Evolutionary conservation across 73 alveolate species (phyloP).

Genomic region (Stentor roeselii): DNA sequence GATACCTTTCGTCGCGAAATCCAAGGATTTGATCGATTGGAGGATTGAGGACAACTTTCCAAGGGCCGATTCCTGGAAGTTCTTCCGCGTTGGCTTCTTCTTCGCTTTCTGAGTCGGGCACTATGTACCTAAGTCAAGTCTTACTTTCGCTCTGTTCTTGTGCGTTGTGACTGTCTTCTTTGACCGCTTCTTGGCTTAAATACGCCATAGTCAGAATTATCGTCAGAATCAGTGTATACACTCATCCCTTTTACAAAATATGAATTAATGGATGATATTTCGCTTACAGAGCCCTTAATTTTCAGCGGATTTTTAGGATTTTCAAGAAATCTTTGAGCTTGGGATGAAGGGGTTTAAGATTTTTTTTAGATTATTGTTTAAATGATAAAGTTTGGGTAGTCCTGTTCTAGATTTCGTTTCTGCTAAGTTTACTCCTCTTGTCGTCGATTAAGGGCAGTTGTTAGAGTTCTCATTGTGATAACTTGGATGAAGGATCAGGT

Average conservation of each 20-base stretch:
- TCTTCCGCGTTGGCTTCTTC: conserved; percentile 9
- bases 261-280: conserved; percentile 24
- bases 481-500: no score
- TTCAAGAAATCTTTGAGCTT: no score
- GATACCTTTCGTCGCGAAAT: conserved; percentile 17
- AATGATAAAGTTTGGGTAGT: no score
- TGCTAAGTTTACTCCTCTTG: no score
- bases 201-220: conserved; percentile 30
- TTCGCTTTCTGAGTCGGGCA: conserved; percentile 5
- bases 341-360: no score
- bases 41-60: conserved; percentile 26
- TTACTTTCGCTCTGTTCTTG: not conserved
- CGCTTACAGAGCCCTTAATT: no score
- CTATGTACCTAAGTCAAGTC: not conserved
- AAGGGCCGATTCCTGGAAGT: conserved; percentile 1
- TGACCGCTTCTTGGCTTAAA: not conserved
- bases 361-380: no score
- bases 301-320: no score
- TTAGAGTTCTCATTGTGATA: no score
- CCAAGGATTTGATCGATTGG: conserved; percentile 29
- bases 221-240: conserved; percentile 22
- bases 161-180: not conserved
- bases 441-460: no score
- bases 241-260: conserved; percentile 28
- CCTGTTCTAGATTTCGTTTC: no score